Evolutionary conservation across 768 basidiomycete species (phyloP).

Genomic region (Calocera cornea): DNA sequence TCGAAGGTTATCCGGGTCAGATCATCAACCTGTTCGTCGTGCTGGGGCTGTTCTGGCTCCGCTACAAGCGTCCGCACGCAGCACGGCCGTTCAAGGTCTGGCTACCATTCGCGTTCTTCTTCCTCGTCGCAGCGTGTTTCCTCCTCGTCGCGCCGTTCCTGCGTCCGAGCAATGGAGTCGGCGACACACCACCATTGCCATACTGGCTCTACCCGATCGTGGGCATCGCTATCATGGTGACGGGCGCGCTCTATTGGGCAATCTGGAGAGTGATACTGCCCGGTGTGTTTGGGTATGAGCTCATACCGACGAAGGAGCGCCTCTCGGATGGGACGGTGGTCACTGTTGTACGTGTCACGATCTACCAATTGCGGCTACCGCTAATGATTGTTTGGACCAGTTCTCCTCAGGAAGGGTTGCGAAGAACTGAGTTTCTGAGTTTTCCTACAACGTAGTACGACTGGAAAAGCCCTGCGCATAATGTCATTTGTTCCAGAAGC

Average conservation of each 20-base stretch:
- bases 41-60: constrained; percentile 42
- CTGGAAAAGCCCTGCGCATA: too few relatives aligned
- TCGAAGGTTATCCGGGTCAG: constrained; percentile 40
- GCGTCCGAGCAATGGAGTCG: constrained; percentile 38
- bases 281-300: constrained; percentile 34
- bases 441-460: too few relatives aligned
- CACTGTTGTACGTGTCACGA: constrained; percentile 31
- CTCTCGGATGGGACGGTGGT: constrained; percentile 43
- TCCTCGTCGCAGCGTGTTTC: constrained; percentile 38
- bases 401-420: too few relatives aligned
- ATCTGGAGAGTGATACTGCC: constrained; percentile 40
- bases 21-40: constrained; percentile 46
- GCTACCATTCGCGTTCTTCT: constrained; percentile 43
- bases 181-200: constrained; percentile 47
- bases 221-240: constrained; percentile 27
- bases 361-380: neutral
- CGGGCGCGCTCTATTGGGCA: constrained; percentile 42
- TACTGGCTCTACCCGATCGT: constrained; percentile 34
- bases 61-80: constrained; percentile 37
- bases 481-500: too few relatives aligned
- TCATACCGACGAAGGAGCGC: constrained; percentile 36
- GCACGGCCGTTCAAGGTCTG: constrained; percentile 48
- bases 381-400: too few relatives aligned
- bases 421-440: too few relatives aligned
- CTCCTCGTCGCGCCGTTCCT: constrained; percentile 45